These are phyloP conservation scores for Sinapis alba DNA, from an alignment of 441 rosid genomes.

Conservation along the genomic window DNA sequence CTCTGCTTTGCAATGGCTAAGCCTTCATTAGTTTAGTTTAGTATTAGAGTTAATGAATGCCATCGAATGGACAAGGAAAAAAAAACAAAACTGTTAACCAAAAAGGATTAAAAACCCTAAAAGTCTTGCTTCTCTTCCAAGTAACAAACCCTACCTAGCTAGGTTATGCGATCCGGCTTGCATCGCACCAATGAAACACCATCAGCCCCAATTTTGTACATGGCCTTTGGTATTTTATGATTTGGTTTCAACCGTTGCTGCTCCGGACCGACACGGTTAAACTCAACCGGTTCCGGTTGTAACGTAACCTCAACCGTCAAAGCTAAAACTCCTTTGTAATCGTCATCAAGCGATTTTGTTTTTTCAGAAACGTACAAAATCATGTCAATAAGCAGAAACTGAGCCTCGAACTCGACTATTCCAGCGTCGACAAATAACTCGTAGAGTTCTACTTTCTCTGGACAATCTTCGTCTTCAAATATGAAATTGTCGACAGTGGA, in stretches of 20 bases:
- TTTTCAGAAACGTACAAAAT: constrained; percentile 7
- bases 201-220: not conserved
- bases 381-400: not conserved
- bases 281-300: not conserved
- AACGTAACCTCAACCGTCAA: constrained; percentile 17
- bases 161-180: not conserved
- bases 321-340: constrained; percentile 27
- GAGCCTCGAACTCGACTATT: constrained; percentile 3
- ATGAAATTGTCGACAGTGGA: constrained; percentile 7
- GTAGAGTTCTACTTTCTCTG: constrained; percentile 21
- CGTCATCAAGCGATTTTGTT: not conserved
- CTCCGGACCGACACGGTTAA: constrained; percentile 5
- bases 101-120: no score
- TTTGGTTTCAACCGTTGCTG: not conserved
- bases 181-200: not conserved
- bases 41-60: not conserved
- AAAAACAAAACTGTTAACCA: not conserved
- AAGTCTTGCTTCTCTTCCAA: no score
- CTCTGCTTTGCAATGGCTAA: not conserved
- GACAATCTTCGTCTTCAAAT: constrained; percentile 22
- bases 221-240: not conserved
- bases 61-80: not conserved
- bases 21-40: not conserved
- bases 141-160: not conserved
- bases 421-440: constrained; percentile 13